Evolutionary conservation across 2,329 filamentous ascomycete species (phyloP), one percentile per base, ranked within the genome.

Genomic region (Aspergillus flavus): DNA sequence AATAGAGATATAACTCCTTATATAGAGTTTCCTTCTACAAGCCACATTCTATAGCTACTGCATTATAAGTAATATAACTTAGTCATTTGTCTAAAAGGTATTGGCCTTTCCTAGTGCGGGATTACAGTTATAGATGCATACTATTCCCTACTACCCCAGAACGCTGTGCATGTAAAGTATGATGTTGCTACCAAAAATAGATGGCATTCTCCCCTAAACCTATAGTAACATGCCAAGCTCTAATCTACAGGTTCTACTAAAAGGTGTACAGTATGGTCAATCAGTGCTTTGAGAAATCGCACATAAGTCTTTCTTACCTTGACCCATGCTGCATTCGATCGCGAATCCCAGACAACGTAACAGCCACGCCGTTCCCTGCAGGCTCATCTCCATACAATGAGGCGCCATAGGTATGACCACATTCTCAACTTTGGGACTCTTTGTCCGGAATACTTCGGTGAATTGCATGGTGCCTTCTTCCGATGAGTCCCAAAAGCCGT

Each of bases 331-430:
- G 34, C 61, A 63, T 28, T 63, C 63, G 6, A 64, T 14, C n/a
- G 64, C 64, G 61, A 66, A 66, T 5, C 32, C 57, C n/a, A 39
- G 59, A 43, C 62, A 64, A 28, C 48, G 61, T 9, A 32, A 36
- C 11, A 55, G 45, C 64, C 64, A 66, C 10, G 26, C 21, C 43
- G 36, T 41, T 12, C 59, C n/a, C 39, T 62, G 59, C 14, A 52
- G 36, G 23, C 64, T 66, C 39, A 62, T 28, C 19, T 64, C 64
- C 16, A 64, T 62, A 23, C 57, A 66, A 61, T 62, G 61, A 6
- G 64, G 61, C 2, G 64, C 62, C 43, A 39, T 55, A 9, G 57
- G 32, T 4, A 66, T 46, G 4, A 61, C 61, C n/a, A 23, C 21
- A 30, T 54, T 32, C 14, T 59, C 46, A 16, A 60, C 45, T 28